phyloP scores from a whole-genome alignment of 305 asterid genomes.

The Solanum aculeatissimum region DNA sequence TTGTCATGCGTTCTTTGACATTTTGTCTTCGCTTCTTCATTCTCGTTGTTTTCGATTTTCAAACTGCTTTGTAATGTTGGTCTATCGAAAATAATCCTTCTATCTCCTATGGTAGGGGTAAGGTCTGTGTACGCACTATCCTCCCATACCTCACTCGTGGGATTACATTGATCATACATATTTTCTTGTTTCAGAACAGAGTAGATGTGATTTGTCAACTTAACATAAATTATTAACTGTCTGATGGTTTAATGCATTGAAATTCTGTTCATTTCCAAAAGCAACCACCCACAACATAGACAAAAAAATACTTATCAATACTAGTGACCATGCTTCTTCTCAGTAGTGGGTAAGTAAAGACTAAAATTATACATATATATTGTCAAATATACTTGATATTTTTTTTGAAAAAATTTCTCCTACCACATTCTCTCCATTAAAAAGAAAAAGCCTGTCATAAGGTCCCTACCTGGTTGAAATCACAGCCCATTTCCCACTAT shows the following conservation, averaged over 20 bases:
- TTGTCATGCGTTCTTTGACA: background rate
- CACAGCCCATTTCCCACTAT: background rate
- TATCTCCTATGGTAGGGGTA: background rate
- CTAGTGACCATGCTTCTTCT: background rate
- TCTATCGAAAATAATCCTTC: background rate
- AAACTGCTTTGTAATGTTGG: background rate
- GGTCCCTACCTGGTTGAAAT: slow-evolving; percentile 22
- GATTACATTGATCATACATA: no score
- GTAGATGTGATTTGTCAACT: background rate
- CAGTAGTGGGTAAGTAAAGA: background rate
- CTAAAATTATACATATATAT: background rate
- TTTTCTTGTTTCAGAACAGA: background rate
- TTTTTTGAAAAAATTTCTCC: background rate
- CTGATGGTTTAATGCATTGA: background rate
- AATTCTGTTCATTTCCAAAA: background rate
- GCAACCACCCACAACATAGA: background rate
- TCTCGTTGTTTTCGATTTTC: background rate
- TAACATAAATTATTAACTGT: background rate
- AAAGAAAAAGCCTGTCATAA: slow-evolving; percentile 6
- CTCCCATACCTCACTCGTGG: background rate
- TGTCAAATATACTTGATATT: background rate
- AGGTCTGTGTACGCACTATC: rapidly evolving
- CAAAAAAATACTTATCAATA: background rate
- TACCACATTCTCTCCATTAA: slow-evolving; percentile 11
- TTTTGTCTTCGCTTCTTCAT: background rate